A percentile compares a stretch with the other conserved stretches of the same genome.
Evolutionary conservation across 2,329 filamentous ascomycete genomes (phyloP).

Genomic region (Diaporthe ampelina): DNA sequence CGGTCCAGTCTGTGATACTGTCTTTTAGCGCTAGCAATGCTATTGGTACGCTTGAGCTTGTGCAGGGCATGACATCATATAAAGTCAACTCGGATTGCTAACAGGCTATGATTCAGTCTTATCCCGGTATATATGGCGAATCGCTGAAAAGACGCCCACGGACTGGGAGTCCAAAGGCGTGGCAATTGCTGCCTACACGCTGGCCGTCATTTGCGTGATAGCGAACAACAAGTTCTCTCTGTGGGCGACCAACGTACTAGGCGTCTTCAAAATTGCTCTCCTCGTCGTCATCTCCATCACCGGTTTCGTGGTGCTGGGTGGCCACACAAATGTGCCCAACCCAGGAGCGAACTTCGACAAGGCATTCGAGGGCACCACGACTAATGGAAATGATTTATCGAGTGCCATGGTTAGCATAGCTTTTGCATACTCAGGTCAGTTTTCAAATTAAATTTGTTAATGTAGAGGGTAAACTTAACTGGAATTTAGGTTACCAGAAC

Average conservation of each 20-base stretch:
- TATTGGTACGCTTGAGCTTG: constrained; percentile 54
- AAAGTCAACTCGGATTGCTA: neutral
- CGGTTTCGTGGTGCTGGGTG: constrained; percentile 28
- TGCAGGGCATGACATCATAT: no score
- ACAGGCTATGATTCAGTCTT: neutral
- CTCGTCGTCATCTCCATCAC: constrained; percentile 21
- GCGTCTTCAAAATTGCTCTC: constrained; percentile 21
- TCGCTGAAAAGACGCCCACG: constrained; percentile 11
- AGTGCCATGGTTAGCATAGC: constrained; percentile 69
- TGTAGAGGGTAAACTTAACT: no score
- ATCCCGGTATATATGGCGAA: constrained; percentile 17
- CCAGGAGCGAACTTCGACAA: constrained; percentile 21
- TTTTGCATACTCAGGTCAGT: constrained; percentile 69
- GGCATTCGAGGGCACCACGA: constrained; percentile 11
- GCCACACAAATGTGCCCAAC: constrained; percentile 12
- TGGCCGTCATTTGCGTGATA: constrained; percentile 26
- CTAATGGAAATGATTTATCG: constrained; percentile 38
- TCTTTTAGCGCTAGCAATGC: constrained; percentile 71
- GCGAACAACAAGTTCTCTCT: constrained; percentile 25
- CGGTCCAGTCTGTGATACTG: constrained; percentile 67
- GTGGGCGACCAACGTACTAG: constrained; percentile 12
- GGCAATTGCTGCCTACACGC: constrained; percentile 24
- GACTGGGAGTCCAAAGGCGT: constrained; percentile 31
- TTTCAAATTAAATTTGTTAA: no score
- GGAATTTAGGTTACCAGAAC: constrained; percentile 54